A percentile compares a stretch with the other conserved stretches of the same genome.
These are phyloP conservation scores for Asterophora parasitica DNA, from an alignment of 768 basidiomycete species.

Conservation along the genomic window DNA sequence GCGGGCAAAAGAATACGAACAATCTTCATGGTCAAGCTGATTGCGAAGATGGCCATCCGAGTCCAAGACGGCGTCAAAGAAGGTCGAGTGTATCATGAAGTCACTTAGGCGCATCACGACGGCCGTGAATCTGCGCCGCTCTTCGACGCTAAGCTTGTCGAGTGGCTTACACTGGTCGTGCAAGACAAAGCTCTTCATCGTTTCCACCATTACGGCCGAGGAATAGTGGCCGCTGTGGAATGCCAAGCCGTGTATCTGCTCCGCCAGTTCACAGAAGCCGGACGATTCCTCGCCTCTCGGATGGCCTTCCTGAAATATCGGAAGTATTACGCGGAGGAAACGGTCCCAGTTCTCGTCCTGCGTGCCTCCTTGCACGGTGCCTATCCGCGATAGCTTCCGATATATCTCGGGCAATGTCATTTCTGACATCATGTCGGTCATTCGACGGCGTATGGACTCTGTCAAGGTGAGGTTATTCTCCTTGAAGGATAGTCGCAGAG, in stretches of 20 bases:
- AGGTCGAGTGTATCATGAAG: conserved; percentile 9
- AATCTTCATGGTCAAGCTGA: not conserved
- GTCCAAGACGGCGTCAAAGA: conserved; percentile 11
- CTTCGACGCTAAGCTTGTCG: conserved; percentile 1
- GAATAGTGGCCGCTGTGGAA: not conserved
- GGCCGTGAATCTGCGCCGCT: conserved; percentile 1
- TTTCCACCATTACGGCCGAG: conserved; percentile 5
- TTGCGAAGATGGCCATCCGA: not conserved
- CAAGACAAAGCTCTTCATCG: conserved; percentile 9
- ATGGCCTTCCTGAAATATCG: conserved; percentile 5
- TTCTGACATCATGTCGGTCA: conserved; percentile 6
- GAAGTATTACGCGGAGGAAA: conserved; percentile 4
- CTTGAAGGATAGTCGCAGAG: conserved; percentile 6
- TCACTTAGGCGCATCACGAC: conserved; percentile 4
- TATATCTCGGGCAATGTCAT: conserved; percentile 8
- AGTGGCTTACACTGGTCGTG: not conserved
- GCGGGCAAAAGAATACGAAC: not conserved
- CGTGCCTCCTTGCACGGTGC: not conserved
- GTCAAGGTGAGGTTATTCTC: not conserved
- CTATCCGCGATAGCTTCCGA: conserved; percentile 9
- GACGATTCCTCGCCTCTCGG: conserved; percentile 11
- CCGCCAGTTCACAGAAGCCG: conserved; percentile 5
- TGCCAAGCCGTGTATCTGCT: not conserved
- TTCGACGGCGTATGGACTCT: not conserved
- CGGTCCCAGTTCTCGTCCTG: conserved; percentile 2